Base-by-base conservation (phyloP, 331 rosid genomes). In the Malus hybrid region DNA sequence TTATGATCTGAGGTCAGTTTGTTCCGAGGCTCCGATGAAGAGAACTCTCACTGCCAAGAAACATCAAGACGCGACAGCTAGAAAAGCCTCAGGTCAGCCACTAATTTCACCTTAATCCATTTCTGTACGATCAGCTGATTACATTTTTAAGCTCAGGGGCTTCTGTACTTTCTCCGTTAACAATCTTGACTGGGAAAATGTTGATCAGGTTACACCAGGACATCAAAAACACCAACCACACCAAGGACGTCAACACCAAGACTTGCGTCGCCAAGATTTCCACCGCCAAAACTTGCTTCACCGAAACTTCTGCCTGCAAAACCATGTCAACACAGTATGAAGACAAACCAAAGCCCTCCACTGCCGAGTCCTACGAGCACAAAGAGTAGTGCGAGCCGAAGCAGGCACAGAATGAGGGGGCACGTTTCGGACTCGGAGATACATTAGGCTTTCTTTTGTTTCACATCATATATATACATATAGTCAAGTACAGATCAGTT, bases 41-140 rank as follows among this genome's bases (percentile, higher is more conserved):
- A 92, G 73, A 76, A 76, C 18, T 54, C 67, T 68, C 12, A 10
- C 65, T 62, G 55, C 71, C 60, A 87, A 78, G 80, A 83, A 42
- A 61, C 76, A 48, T 62, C 67, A 78, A 22, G 86, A 74, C 33
- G 57, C 10, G 54, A 83, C 74, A 20, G 18, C 75, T 60, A 90
- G 81, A 76, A 90, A 77, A 70, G 75, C 81, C 70, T 84, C 78
- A 89, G 96, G 99, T 90, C 57, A 76, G 91, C 71, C 39, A 19
- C 52, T 6, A 28, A 11, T 8, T 36, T 70, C 52, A 16, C 15
- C 16, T 28, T 2, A 27, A 48, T 44, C 18, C 72, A 67, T 72
- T 18, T 81, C 56, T 68, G 5, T 48, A 8, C 50, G 1, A 44
- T 44, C 50, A 44, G 50, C 50, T 44, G 50, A 20, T 22, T 22